Evolutionary conservation across 768 basidiomycete genomes (phyloP), one percentile per base, ranked within the genome.

Genomic region (Stropharia rugosoannulata): DNA sequence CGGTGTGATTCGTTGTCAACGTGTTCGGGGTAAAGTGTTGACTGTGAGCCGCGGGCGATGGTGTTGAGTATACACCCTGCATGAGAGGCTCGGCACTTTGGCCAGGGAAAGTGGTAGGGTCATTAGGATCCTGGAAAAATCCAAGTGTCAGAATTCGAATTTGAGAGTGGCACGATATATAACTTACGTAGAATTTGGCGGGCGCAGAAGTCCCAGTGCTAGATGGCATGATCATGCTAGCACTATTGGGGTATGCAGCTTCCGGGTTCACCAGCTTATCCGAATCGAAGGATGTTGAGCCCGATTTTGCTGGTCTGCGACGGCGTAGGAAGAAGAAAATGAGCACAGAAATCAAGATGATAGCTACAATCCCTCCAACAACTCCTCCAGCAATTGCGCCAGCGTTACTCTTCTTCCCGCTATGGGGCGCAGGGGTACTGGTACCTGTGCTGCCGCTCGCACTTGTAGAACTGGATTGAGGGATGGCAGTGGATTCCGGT

Each of bases 351-450:
- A 63, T 32, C 3, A 65, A 41, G 19, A 52, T 63, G 44, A 70
- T 39, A 7, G 50, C 55, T 5, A 59, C 62, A 41, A 68, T n/a
- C 3, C 64, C 67, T 42, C 64, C 68, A 12, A 68, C 59, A 4
- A 64, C 65, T 19, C 66, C 65, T 35, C 68, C 68, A 13, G 61
- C 68, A 25, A 68, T 66, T 13, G 64, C 59, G 2, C 62, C 68
- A 10, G 59, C 57, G 41, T 66, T 60, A 6, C 62, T 57, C 38
- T 63, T 61, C 6, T 59, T 32, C 4, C 29, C 29, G 39, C 27
- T 25, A 9, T 27, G 19, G 18, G 39, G 7, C 2, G 51, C 16
- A 27, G 38, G 7, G 13, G 18, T 6, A 6, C 2, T 18, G 37
- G n/a, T n/a, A 13, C 9, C 9, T 32, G 29, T 32, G 9, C 29